Evolutionary conservation across 2,329 filamentous ascomycete genomes (phyloP), one percentile per base, ranked within the genome.

Genomic region (Talaromyces sp.): DNA sequence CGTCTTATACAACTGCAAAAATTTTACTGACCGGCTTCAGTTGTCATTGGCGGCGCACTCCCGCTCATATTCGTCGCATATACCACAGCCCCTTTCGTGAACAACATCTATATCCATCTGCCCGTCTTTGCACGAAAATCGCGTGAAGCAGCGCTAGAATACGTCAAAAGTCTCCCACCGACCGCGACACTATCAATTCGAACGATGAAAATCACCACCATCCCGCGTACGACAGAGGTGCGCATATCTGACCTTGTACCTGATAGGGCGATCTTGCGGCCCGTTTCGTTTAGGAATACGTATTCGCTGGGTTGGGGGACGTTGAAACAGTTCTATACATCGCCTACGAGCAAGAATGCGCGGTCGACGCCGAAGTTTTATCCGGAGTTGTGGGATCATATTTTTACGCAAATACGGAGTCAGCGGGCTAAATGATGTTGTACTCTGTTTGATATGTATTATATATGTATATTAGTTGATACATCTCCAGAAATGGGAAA

Each of bases 81-180:
- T 74, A 84, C 84, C 56, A 87, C 88, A 1, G 82, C 86, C 0
- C 90, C 91, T 3, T 91, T 90, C 72, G 90, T 94, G 8, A 87
- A 87, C 47, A 87, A 88, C 72, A 83, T 95, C 66, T 87, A 90
- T 75, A 79, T 95, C 59, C 84, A 85, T 24, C 81, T 93, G 1
- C 92, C 92, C 0, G 74, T 81, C 0, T 85, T 84, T 69, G 90
- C 89, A 16, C 86, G 90, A 52, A 76, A 82, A 45, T 90, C 88
- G 0, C 84, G 83, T 39, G 78, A 81, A 63, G 72, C 75, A 19
- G 76, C 79, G 16, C 67, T 79, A 48, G 74, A 77, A 65, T 83
- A 82, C 68, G 76, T 78, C 0, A 77, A 77, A 62, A 77, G 78
- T 47, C 70, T 83, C 3, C 81, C 81, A 1, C 73, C 75, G 7